phyloP scores from a whole-genome alignment of 345 rosid genomes.

The Salix exigua region DNA sequence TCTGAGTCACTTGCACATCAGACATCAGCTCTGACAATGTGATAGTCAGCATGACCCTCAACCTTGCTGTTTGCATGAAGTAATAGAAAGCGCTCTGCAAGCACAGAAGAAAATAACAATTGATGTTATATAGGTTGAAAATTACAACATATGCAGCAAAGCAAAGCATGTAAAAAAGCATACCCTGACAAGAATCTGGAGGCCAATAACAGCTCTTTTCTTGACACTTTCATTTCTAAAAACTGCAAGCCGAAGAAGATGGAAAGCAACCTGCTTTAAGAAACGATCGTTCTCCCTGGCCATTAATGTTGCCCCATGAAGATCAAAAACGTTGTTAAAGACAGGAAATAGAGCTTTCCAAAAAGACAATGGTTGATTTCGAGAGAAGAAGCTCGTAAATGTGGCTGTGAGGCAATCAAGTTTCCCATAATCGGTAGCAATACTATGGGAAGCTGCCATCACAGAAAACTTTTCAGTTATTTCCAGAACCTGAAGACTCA shows the following conservation, averaged over 20 bases:
- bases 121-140: conserved; percentile 8
- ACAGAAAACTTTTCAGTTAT: conserved; percentile 76
- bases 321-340: conserved; percentile 69
- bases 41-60: conserved; percentile 92
- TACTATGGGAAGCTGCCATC: conserved; percentile 83
- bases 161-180: conserved; percentile 25
- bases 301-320: conserved; percentile 94
- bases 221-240: conserved; percentile 90
- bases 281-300: conserved; percentile 99
- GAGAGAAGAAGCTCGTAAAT: conserved; percentile 81
- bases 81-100: conserved; percentile 85
- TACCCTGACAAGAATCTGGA: conserved; percentile 92
- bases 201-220: conserved; percentile 91
- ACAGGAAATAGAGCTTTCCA: conserved; percentile 89
- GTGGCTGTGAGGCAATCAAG: conserved; percentile 90
- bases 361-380: conserved; percentile 85
- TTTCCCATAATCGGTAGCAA: conserved; percentile 96
- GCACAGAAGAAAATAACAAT: conserved; percentile 21
- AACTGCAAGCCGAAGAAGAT: conserved; percentile 93
- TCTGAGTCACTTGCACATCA: conserved; percentile 92
- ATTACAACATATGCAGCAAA: conserved; percentile 1
- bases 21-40: conserved; percentile 97
- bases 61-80: conserved; percentile 88
- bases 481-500: conserved; percentile 97
- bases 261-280: conserved; percentile 94